A percentile compares a stretch with the other conserved stretches of the same genome.
These are phyloP conservation scores for Neurospora sp. DNA, from an alignment of 495 filamentous ascomycete genomes.

Conservation along the genomic window DNA sequence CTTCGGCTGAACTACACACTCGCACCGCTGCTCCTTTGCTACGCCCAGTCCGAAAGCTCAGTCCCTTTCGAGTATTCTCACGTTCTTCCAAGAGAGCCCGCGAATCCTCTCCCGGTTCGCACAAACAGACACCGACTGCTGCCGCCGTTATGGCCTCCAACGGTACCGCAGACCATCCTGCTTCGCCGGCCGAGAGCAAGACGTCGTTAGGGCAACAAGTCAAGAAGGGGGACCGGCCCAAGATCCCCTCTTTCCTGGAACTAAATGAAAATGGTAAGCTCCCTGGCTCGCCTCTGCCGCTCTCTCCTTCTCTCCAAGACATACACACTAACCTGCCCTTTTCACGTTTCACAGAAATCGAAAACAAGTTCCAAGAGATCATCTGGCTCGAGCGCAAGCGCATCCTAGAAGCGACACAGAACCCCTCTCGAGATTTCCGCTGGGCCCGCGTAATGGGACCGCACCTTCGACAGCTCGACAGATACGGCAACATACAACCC, in stretches of 20 bases:
- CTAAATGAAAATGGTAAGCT: slow-evolving; percentile 20
- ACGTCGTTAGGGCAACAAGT: not conserved
- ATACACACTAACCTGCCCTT: slow-evolving; percentile 3
- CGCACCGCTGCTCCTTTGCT: not conserved
- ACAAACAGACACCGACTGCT: slow-evolving; percentile 19
- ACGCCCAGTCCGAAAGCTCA: slow-evolving; percentile 19
- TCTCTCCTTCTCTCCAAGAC: not conserved
- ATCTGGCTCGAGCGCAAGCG: slow-evolving; percentile 53
- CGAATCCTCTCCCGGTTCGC: slow-evolving; percentile 26
- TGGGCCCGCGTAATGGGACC: slow-evolving; percentile 42
- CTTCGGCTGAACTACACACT: not conserved
- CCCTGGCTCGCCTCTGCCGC: not conserved
- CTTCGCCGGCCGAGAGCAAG: slow-evolving; percentile 12
- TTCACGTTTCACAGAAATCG: slow-evolving; percentile 29
- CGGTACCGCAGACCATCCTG: slow-evolving; percentile 14
- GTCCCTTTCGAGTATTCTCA: slow-evolving; percentile 23
- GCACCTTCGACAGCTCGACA: slow-evolving; percentile 50
- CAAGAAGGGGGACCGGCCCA: slow-evolving; percentile 8
- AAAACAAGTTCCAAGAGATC: slow-evolving; percentile 49
- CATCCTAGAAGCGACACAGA: slow-evolving; percentile 31
- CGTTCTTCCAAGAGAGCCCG: slow-evolving; percentile 32
- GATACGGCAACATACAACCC: slow-evolving; percentile 78
- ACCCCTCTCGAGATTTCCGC: slow-evolving; percentile 41
- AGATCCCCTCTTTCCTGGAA: slow-evolving; percentile 37
- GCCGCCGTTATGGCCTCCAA: slow-evolving; percentile 14